Conservation (phyloP, 2,329 filamentous ascomycete species). For the Colletotrichum spaethianum region DNA sequence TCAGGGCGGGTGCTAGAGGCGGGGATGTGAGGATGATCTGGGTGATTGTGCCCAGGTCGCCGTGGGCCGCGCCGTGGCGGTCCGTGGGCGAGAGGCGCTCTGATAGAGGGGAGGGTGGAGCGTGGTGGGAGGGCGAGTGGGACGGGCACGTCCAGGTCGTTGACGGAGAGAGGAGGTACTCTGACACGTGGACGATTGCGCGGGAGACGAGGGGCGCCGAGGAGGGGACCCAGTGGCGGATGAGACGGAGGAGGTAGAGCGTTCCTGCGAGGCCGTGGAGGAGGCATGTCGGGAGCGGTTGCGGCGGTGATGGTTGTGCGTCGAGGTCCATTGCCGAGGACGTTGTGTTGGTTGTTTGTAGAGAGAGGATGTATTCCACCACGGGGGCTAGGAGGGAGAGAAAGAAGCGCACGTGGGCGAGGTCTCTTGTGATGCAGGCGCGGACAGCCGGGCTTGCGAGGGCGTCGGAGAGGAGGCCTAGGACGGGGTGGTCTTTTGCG, state of each 20-base stretch:
- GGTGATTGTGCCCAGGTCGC: conserved; percentile 78
- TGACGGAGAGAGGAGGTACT: conserved; percentile 66
- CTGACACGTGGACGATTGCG: conserved; percentile 69
- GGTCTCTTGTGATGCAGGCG: conserved; percentile 58
- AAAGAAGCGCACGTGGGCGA: conserved; percentile 54
- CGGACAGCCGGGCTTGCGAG: conserved; percentile 62
- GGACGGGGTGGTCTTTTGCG: conserved; percentile 49
- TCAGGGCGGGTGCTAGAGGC: conserved; percentile 66
- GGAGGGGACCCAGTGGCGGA: conserved; percentile 69
- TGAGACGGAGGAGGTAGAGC: conserved; percentile 76
- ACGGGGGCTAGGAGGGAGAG: conserved; percentile 56
- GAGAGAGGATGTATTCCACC: conserved; percentile 46
- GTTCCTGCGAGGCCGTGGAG: conserved; percentile 78
- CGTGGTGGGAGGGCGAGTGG: background rate
- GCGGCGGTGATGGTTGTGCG: conserved; percentile 45
- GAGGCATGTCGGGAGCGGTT: conserved; percentile 69
- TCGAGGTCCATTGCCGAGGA: background rate
- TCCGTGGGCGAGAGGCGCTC: background rate
- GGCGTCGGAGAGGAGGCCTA: conserved; percentile 65
- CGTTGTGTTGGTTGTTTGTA: conserved; percentile 34
- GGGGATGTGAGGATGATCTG: conserved; percentile 75
- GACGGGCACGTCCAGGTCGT: conserved; percentile 15
- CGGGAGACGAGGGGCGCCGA: conserved; percentile 64
- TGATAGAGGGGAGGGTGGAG: background rate
- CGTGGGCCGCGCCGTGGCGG: conserved; percentile 75